Conservation (phyloP, 2,329 filamentous ascomycete species). For the Camptophora hylomeconis region DNA sequence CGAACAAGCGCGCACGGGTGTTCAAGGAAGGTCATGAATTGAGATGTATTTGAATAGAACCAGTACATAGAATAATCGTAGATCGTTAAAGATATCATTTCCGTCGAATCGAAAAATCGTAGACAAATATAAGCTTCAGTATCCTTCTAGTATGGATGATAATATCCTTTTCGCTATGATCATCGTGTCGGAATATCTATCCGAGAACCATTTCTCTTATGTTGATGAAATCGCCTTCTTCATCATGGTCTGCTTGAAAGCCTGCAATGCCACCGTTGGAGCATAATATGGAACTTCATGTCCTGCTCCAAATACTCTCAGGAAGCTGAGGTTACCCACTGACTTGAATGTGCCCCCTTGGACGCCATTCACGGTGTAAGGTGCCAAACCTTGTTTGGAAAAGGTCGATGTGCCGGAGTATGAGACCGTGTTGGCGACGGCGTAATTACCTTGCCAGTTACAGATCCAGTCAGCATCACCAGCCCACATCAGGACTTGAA, state of each 20-base stretch:
- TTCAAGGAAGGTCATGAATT: too few species aligned
- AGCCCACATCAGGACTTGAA: conserved; percentile 41
- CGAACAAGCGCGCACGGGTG: too few species aligned
- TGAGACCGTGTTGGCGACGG: conserved; percentile 33
- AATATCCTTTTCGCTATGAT: too few species aligned
- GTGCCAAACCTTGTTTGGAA: conserved; percentile 21
- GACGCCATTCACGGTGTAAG: conserved; percentile 38
- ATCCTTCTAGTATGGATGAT: too few species aligned
- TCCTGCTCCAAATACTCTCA: conserved; percentile 31
- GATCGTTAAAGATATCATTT: too few species aligned
- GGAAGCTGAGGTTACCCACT: conserved; percentile 36
- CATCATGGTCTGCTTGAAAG: conserved; percentile 33
- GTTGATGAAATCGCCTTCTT: not conserved
- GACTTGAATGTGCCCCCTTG: conserved; percentile 39
- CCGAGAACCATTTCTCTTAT: too few species aligned
- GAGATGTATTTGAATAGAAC: too few species aligned
- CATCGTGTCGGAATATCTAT: too few species aligned
- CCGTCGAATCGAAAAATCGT: too few species aligned
- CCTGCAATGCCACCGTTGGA: conserved; percentile 33
- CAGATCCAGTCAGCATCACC: conserved; percentile 47
- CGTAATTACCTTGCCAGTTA: conserved; percentile 43
- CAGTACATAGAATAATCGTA: too few species aligned
- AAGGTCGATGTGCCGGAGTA: conserved; percentile 32
- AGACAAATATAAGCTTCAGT: too few species aligned
- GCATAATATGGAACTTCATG: conserved; percentile 24